Evolutionary conservation across 1,139 yeast genomes (phyloP).

Genomic region (Hyphopichia wangnamkhiaoensis): DNA sequence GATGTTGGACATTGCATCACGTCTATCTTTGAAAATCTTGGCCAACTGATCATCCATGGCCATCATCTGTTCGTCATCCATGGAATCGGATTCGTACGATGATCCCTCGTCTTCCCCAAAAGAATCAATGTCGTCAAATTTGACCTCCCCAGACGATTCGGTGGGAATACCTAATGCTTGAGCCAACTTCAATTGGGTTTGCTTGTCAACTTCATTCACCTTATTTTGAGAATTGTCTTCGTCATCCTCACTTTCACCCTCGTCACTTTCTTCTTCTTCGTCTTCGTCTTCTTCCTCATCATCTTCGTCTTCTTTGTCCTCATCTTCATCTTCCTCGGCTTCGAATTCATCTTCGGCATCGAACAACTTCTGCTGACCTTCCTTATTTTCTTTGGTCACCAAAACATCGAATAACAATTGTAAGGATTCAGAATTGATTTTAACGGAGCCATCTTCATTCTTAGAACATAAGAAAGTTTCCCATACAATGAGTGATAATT

Average conservation of each 20-base stretch:
- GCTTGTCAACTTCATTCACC: constrained; percentile 60
- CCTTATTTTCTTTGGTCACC: constrained; percentile 72
- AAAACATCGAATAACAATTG: constrained; percentile 66
- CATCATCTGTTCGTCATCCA: constrained; percentile 98
- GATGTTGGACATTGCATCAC: constrained; percentile 52
- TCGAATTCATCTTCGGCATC: constrained; percentile 59
- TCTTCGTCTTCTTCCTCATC: constrained; percentile 26
- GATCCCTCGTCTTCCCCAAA: constrained; percentile 38
- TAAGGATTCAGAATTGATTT: constrained; percentile 51
- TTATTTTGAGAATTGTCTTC: constrained; percentile 23
- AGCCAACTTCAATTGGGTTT: constrained; percentile 72
- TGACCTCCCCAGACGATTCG: constrained; percentile 45
- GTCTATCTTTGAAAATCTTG: constrained; percentile 79
- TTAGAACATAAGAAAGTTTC: constrained; percentile 47
- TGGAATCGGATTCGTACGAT: constrained; percentile 70
- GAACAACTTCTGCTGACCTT: constrained; percentile 78
- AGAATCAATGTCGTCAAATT: constrained; percentile 43
- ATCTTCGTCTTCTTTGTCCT: constrained; percentile 31
- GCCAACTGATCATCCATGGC: constrained; percentile 87
- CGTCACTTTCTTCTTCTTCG: constrained; percentile 31
- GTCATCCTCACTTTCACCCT: constrained; percentile 24
- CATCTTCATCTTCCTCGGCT: constrained; percentile 30
- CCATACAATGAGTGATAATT: constrained; percentile 76
- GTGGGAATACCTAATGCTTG: constrained; percentile 74
- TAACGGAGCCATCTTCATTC: constrained; percentile 27